Conservation (phyloP, 1,284 basidiomycete genomes). For the Microbotryum lychnidis-dioicae region DNA sequence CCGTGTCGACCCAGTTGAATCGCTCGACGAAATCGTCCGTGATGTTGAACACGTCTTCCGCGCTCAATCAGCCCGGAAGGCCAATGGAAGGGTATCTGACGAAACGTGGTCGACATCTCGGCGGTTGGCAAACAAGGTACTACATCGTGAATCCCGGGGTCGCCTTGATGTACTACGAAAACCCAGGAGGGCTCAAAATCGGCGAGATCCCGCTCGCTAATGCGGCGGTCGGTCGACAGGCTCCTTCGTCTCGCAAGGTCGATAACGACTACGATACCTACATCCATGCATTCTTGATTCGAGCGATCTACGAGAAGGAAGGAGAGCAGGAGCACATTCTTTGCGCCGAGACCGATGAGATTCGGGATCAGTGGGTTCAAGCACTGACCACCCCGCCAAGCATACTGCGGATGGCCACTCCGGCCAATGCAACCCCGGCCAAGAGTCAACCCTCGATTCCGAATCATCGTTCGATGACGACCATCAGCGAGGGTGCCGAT, state of each 20-base stretch:
- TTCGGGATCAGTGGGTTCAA: conserved; percentile 90
- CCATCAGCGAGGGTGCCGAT: no score
- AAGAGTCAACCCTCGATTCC: no score
- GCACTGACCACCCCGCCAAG: conserved; percentile 58
- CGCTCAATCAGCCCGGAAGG: conserved; percentile 38
- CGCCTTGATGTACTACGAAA: conserved; percentile 86
- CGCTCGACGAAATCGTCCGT: no score
- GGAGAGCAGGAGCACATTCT: conserved; percentile 75
- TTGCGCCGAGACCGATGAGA: conserved; percentile 87
- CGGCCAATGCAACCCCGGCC: conserved; percentile 38
- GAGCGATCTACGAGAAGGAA: conserved; percentile 55
- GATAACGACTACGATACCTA: conserved; percentile 84
- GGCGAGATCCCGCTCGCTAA: conserved; percentile 59
- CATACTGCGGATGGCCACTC: conserved; percentile 38
- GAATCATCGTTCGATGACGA: no score
- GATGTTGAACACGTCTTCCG: conserved; percentile 48
- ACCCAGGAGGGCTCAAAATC: conserved; percentile 82
- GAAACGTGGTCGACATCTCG: conserved; percentile 93
- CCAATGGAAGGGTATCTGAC: conserved; percentile 91
- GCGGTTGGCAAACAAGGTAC: conserved; percentile 82
- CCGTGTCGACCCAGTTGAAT: conserved; percentile 47
- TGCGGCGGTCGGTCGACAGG: conserved; percentile 28
- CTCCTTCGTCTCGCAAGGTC: conserved; percentile 58
- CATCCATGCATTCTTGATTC: conserved; percentile 91
- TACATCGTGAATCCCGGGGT: conserved; percentile 76